Evolutionary conservation across 768 basidiomycete species (phyloP).

Genomic region (Mycena floridula): DNA sequence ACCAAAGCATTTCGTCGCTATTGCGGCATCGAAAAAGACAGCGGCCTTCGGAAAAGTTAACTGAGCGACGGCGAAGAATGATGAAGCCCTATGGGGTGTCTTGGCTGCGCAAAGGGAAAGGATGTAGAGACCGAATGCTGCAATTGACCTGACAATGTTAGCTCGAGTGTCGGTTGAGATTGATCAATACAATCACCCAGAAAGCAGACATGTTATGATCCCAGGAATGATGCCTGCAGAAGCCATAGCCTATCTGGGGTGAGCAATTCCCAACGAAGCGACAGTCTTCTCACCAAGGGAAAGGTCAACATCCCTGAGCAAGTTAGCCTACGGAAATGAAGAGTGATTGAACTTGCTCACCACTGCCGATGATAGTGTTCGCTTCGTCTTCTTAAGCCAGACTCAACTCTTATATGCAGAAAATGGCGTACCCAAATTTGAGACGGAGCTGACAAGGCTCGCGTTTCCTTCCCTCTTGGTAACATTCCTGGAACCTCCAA

Average conservation of each 20-base stretch:
- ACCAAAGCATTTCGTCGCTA: constrained; percentile 95
- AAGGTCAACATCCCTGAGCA: constrained; percentile 79
- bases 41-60: constrained; percentile 87
- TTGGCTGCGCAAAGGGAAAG: constrained; percentile 78
- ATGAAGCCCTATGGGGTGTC: constrained; percentile 67
- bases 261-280: too few species aligned
- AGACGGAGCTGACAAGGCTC: constrained; percentile 58
- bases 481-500: constrained; percentile 35
- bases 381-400: too few species aligned
- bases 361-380: constrained; percentile 91
- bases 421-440: too few species aligned
- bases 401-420: too few species aligned
- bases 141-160: too few species aligned
- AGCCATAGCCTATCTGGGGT: constrained; percentile 91
- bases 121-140: constrained; percentile 84
- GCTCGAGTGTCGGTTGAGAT: too few species aligned
- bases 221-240: constrained; percentile 88
- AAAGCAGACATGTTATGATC: constrained; percentile 80
- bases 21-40: constrained; percentile 88
- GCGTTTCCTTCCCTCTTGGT: constrained; percentile 57
- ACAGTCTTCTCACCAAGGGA: constrained; percentile 72
- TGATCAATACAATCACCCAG: too few species aligned
- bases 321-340: too few species aligned
- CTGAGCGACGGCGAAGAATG: constrained; percentile 78
- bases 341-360: constrained; percentile 46